Evolutionary conservation across 225 moss, liverwort and hornwort genomes (phyloP).

Genomic region (Pleurozium schreberi): DNA sequence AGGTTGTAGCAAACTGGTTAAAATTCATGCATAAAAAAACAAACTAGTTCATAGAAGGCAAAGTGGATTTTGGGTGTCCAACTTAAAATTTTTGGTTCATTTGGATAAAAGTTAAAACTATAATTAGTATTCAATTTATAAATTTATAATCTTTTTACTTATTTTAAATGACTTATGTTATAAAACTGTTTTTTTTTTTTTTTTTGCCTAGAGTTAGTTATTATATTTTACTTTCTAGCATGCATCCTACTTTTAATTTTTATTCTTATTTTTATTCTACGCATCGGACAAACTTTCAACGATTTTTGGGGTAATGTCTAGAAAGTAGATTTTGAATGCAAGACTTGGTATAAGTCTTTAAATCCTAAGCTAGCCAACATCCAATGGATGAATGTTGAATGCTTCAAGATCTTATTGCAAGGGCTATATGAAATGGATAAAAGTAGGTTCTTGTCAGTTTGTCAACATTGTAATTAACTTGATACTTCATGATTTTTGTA

Average conservation of each 20-base stretch:
- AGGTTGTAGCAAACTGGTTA: not conserved
- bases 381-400: too few relatives aligned
- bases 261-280: not conserved
- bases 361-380: not conserved
- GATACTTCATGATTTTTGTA: not conserved
- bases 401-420: fast-evolving
- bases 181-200: not conserved
- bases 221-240: too few relatives aligned
- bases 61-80: not conserved
- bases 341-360: not conserved
- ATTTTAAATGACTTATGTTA: not conserved
- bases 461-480: not conserved
- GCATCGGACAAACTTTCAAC: fast-evolving
- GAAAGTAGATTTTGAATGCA: not conserved
- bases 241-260: not conserved
- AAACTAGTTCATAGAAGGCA: not conserved
- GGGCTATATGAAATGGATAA: not conserved
- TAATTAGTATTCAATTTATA: not conserved
- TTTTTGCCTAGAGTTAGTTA: fast-evolving
- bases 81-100: not conserved
- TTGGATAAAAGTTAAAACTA: not conserved
- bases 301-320: fast-evolving
- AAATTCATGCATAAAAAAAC: too few relatives aligned
- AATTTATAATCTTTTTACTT: not conserved
- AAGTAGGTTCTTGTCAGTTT: not conserved